These are phyloP conservation scores for Mycosphaerella sp. DNA, from an alignment of 2,329 filamentous ascomycete genomes.

Conservation along the genomic window DNA sequence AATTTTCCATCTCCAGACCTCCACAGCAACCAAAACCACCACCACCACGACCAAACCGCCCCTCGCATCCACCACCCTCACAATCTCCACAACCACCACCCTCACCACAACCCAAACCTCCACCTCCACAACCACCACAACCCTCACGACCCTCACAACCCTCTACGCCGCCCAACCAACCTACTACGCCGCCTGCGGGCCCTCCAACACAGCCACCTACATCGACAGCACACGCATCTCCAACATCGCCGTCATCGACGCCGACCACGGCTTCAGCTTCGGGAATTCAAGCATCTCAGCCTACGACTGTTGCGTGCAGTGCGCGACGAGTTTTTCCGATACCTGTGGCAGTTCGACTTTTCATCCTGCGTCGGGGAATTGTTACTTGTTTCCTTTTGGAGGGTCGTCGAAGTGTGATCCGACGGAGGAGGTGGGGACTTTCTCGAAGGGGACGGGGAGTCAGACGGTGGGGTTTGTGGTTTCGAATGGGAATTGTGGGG, in stretches of 20 bases:
- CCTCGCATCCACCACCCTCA: slow-evolving; percentile 12
- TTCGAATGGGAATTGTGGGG: slow-evolving; percentile 15
- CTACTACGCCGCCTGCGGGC: slow-evolving; percentile 14
- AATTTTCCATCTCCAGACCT: no score
- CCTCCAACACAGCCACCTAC: slow-evolving; percentile 13
- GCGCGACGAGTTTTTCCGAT: background rate
- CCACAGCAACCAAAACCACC: slow-evolving; percentile 5
- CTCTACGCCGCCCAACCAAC: slow-evolving; percentile 14
- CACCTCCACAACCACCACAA: slow-evolving; percentile 6
- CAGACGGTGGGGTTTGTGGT: slow-evolving; percentile 13
- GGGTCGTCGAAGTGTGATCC: slow-evolving; percentile 5
- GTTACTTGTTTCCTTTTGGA: slow-evolving; percentile 15
- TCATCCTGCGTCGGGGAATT: slow-evolving; percentile 10
- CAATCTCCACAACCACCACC: slow-evolving; percentile 9
- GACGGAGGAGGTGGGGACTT: slow-evolving; percentile 8
- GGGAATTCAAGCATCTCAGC: slow-evolving; percentile 7
- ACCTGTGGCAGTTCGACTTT: slow-evolving; percentile 16
- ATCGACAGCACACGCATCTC: slow-evolving; percentile 12
- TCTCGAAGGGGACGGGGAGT: slow-evolving; percentile 6
- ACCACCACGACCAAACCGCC: slow-evolving; percentile 9
- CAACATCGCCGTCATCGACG: slow-evolving; percentile 11
- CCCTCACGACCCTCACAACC: slow-evolving; percentile 9
- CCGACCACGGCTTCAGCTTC: slow-evolving; percentile 14
- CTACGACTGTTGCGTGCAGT: slow-evolving; percentile 17
- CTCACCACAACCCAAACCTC: slow-evolving; percentile 9